Evolutionary conservation across 495 filamentous ascomycete genomes (phyloP), one percentile per base, ranked within the genome.

Genomic region (Rhizodiscina lignyota): DNA sequence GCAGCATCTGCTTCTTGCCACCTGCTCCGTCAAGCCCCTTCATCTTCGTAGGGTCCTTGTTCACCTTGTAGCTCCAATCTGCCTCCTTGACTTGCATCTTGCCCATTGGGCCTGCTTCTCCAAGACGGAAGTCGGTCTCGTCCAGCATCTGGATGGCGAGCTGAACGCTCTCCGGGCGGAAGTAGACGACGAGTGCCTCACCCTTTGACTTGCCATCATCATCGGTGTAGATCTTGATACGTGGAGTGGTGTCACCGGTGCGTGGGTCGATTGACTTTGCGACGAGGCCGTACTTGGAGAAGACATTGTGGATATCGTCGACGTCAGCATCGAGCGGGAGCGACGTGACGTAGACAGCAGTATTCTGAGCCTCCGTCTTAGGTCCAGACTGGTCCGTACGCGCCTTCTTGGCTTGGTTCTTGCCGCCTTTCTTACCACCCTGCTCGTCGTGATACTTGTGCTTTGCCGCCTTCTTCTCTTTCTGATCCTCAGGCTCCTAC

Each of bases 191-290:
- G 11, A 96, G 66, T 4, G 80, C 84, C 49, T 96, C 86, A 32
- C 91, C 91, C 55, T 94, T 96, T 62, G 91, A 83, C 2, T 68
- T 72, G 0, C 83, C 89, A 1, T 74, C 52, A 5, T 82, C 77
- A 52, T 93, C 76, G 4, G 60, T 72, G 57, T 99, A 96, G 54
- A 99, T 72, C 60, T 93, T 94, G 59, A 99, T 82, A 30, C 91
- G 79, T 11, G 79, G 80, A 23, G 71, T 67, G 34, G 80, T 78
- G 41, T 6, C 5, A 11, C 5, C 11, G 24, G 6, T 27, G 6
- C 13, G 6, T 6, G 66, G 77, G 47, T 96, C 89, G 43, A 89
- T 84, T 53, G 87, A 81, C 57, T 93, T 82, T 30, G 87, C 85
- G 43, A 97, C 92, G 44, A 97, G 77, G 32, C 91, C 91, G 54